A percentile compares a stretch with the other conserved stretches of the same genome.
phyloP scores from a whole-genome alignment of 805 yeast species.

The Nakazawaea laoshanensis region DNA sequence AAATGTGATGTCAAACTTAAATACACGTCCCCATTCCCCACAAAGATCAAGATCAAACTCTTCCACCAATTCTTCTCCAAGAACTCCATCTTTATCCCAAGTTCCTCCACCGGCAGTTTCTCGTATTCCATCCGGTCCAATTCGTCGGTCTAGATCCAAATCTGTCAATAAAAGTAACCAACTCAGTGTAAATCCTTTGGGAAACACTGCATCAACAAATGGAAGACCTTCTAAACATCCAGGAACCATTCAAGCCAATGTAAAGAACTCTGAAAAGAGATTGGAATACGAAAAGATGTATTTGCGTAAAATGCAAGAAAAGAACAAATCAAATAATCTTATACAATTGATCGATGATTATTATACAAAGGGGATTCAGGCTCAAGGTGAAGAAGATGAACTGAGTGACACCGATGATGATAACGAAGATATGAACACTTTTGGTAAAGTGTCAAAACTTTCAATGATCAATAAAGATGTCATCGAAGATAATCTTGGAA shows the following conservation, averaged over 20 bases:
- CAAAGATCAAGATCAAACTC: constrained; percentile 6
- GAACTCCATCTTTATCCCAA: constrained; percentile 1
- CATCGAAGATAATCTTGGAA: constrained; percentile 3
- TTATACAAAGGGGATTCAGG: constrained; percentile 40
- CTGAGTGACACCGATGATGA: constrained; percentile 3
- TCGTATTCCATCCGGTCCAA: constrained; percentile 8
- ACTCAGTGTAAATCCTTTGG: constrained; percentile 12
- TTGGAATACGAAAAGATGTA: constrained; percentile 47
- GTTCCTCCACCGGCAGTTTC: constrained; percentile 8
- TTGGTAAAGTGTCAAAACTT: constrained; percentile 6
- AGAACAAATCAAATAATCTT: constrained; percentile 12
- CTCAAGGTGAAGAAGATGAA: constrained; percentile 16
- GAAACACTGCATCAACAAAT: constrained; percentile 8
- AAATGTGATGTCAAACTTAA: constrained; percentile 1
- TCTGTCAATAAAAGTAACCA: constrained; percentile 6
- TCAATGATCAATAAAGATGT: constrained; percentile 2
- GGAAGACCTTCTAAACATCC: constrained; percentile 16
- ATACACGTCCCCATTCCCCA: constrained; percentile 8
- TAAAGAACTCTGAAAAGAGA: constrained; percentile 30
- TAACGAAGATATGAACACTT: constrained; percentile 4
- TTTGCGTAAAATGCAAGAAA: constrained; percentile 35
- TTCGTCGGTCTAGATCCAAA: constrained; percentile 8
- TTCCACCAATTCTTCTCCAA: constrained; percentile 8
- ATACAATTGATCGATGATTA: constrained; percentile 36
- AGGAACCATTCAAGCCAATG: constrained; percentile 21